phyloP scores from a whole-genome alignment of 306 rosid species.

The Cicer chorassanicum region DNA sequence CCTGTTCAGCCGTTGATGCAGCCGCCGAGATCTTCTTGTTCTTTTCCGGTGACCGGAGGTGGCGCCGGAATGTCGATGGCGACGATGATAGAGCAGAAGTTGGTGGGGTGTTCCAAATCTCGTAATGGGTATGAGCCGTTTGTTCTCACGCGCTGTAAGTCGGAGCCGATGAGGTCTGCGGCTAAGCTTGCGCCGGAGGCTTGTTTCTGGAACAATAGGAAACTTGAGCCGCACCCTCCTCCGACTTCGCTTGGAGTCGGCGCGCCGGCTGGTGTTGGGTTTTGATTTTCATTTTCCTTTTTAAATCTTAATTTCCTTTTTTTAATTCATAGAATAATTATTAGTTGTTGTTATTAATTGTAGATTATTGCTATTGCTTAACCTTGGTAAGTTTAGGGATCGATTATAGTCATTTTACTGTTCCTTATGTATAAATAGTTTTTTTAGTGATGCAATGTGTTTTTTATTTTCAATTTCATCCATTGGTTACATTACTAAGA shows the following conservation, averaged over 20 bases:
- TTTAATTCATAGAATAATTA: slow-evolving; percentile 46
- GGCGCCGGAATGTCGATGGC: slow-evolving; percentile 65
- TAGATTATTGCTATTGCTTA: slow-evolving; percentile 42
- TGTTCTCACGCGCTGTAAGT: slow-evolving; percentile 86
- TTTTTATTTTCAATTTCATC: background rate
- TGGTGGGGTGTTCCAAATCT: slow-evolving; percentile 60
- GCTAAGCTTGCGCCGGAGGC: slow-evolving; percentile 71
- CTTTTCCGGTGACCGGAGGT: slow-evolving; percentile 59
- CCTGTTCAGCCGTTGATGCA: slow-evolving; percentile 48
- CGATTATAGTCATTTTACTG: slow-evolving; percentile 37
- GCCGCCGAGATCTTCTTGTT: slow-evolving; percentile 83
- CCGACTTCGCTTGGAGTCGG: slow-evolving; percentile 74
- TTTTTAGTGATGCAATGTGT: slow-evolving; percentile 44
- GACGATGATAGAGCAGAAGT: slow-evolving; percentile 76
- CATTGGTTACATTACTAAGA: background rate
- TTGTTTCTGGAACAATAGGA: slow-evolving; percentile 84
- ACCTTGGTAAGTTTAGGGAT: slow-evolving; percentile 43
- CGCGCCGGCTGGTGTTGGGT: slow-evolving; percentile 80
- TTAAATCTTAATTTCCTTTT: background rate
- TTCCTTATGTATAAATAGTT: slow-evolving; percentile 50
- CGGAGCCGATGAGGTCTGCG: slow-evolving; percentile 90
- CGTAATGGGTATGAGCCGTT: slow-evolving; percentile 77
- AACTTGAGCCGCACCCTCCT: slow-evolving; percentile 69
- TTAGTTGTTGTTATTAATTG: slow-evolving; percentile 43
- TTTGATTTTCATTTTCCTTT: slow-evolving; percentile 49